phyloP scores from a whole-genome alignment of 2,329 filamentous ascomycete species.

The Aspergillus fijiensis region DNA sequence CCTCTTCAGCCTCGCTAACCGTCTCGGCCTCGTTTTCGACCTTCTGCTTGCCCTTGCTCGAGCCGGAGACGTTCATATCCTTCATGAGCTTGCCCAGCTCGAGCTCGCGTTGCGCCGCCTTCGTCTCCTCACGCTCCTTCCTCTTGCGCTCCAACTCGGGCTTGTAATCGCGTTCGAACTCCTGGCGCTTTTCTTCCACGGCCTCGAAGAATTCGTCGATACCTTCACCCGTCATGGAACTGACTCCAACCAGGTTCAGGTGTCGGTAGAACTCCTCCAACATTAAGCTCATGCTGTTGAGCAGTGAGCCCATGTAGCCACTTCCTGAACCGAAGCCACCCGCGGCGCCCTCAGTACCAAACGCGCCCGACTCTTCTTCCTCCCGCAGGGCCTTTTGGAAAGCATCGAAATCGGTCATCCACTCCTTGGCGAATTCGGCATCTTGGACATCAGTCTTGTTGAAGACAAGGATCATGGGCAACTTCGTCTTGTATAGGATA shows the following conservation, averaged over 20 bases:
- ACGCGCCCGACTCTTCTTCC: slow-evolving; percentile 76
- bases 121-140: slow-evolving; percentile 72
- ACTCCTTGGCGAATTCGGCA: slow-evolving; percentile 87
- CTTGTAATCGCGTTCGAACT: slow-evolving; percentile 87
- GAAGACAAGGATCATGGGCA: slow-evolving; percentile 98
- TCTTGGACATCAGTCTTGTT: slow-evolving; percentile 98
- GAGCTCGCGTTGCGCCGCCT: slow-evolving; percentile 68
- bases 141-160: slow-evolving; percentile 82
- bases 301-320: slow-evolving; percentile 91
- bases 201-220: slow-evolving; percentile 92
- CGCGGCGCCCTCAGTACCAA: slow-evolving; percentile 66
- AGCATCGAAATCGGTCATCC: slow-evolving; percentile 98
- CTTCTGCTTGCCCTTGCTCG: slow-evolving; percentile 26
- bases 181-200: slow-evolving; percentile 79
- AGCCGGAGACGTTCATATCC: slow-evolving; percentile 69
- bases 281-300: slow-evolving; percentile 98
- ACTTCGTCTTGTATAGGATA: slow-evolving; percentile 96
- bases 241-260: slow-evolving; percentile 88
- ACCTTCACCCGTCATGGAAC: slow-evolving; percentile 86
- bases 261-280: slow-evolving; percentile 97
- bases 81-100: slow-evolving; percentile 93
- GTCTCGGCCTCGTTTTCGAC: slow-evolving; percentile 41
- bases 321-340: slow-evolving; percentile 67
- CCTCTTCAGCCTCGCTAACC: slow-evolving; percentile 52
- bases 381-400: slow-evolving; percentile 82